These are phyloP conservation scores for Pseudofabraea citricarpa DNA, from an alignment of 2,329 filamentous ascomycete species.

Conservation along the genomic window DNA sequence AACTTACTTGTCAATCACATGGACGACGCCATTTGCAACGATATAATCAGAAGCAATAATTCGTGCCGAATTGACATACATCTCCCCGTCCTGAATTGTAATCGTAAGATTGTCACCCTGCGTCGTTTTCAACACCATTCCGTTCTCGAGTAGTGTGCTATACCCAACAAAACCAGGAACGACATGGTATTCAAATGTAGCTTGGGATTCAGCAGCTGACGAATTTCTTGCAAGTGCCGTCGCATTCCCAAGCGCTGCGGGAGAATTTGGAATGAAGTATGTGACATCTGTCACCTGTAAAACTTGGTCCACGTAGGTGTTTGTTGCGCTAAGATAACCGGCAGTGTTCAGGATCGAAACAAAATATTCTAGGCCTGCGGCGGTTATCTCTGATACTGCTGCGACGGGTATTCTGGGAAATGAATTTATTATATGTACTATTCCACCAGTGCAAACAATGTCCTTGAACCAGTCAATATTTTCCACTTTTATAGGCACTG, in stretches of 20 bases:
- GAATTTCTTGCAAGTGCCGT: conserved; percentile 7
- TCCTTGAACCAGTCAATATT: conserved; percentile 30
- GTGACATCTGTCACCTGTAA: conserved; percentile 14
- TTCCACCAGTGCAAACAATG: conserved; percentile 48
- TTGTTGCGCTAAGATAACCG: conserved; percentile 8
- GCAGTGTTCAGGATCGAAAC: conserved; percentile 12
- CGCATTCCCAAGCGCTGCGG: conserved; percentile 11
- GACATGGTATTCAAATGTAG: conserved; percentile 61
- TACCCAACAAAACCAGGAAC: conserved; percentile 51
- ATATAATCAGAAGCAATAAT: conserved; percentile 45
- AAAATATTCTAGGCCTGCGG: conserved; percentile 10
- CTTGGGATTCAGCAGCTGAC: conserved; percentile 36
- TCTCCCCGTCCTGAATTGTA: conserved; percentile 32
- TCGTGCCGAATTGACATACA: conserved; percentile 48
- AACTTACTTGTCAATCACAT: conserved; percentile 51
- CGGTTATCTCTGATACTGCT: conserved; percentile 8
- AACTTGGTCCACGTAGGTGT: conserved; percentile 10
- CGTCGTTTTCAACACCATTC: conserved; percentile 30
- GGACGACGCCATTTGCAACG: conserved; percentile 50
- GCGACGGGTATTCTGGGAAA: conserved; percentile 39
- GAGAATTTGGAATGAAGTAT: conserved; percentile 18
- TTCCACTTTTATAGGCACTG: not conserved
- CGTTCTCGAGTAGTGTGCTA: conserved; percentile 37
- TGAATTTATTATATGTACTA: conserved; percentile 48
- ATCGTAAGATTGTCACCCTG: conserved; percentile 45